phyloP scores from a whole-genome alignment of 2,329 filamentous ascomycete species.

The Aspergillus fischeri region DNA sequence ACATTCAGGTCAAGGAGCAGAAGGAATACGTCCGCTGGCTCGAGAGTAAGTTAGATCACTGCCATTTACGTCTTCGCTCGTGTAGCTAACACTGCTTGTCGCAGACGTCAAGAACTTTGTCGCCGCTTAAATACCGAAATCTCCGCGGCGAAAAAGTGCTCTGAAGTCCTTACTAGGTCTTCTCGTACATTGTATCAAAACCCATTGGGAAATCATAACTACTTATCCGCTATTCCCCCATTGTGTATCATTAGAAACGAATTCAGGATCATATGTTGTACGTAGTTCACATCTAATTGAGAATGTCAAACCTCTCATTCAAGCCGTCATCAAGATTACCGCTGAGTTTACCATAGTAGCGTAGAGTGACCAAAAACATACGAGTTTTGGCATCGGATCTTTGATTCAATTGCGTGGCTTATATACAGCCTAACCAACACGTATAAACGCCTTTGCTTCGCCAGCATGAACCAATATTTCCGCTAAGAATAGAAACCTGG shows the following conservation, averaged over 20 bases:
- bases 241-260: slow-evolving; percentile 22
- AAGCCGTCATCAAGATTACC: background rate
- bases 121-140: slow-evolving; percentile 53
- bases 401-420: background rate
- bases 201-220: background rate
- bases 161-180: background rate
- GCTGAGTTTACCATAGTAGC: background rate
- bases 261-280: slow-evolving; percentile 10
- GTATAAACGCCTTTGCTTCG: slow-evolving; percentile 4
- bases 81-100: slow-evolving; percentile 9
- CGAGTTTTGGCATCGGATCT: background rate
- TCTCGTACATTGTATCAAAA: background rate
- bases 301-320: background rate
- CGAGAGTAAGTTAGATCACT: slow-evolving; percentile 50
- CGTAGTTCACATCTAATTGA: background rate
- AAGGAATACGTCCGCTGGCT: slow-evolving; percentile 93
- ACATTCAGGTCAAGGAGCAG: slow-evolving; percentile 98
- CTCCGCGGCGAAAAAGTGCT: background rate
- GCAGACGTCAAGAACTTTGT: slow-evolving; percentile 79
- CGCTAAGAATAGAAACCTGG: slow-evolving; percentile 7
- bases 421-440: background rate
- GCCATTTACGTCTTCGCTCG: background rate
- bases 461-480: slow-evolving; percentile 3
- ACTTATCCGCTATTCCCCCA: slow-evolving; percentile 1
- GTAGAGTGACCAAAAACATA: background rate